Conservation (phyloP, 1,139 yeast species). For the Pichia sp. region DNA sequence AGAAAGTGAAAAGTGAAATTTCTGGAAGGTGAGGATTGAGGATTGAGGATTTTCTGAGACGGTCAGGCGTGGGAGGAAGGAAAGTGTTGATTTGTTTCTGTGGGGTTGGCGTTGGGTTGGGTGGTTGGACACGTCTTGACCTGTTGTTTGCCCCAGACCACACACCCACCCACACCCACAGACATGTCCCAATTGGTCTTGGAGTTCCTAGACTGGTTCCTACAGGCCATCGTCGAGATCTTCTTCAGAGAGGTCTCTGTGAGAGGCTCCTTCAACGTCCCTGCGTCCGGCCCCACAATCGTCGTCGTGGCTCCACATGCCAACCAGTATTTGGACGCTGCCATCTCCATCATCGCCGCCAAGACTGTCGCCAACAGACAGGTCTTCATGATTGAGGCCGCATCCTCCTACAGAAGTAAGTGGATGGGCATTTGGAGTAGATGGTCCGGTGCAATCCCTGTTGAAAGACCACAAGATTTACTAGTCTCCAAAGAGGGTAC, state of each 20-base stretch:
- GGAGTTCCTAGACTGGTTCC: slow-evolving; percentile 37
- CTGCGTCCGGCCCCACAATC: slow-evolving; percentile 64
- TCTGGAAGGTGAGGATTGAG: not conserved
- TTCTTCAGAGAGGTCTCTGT: slow-evolving; percentile 72
- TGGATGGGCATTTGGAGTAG: slow-evolving; percentile 58
- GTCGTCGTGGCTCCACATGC: slow-evolving; percentile 84
- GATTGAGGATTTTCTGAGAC: too few relatives aligned
- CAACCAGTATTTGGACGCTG: slow-evolving; percentile 75
- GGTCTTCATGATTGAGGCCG: slow-evolving; percentile 60
- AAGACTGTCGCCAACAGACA: slow-evolving; percentile 40
- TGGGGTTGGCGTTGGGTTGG: too few relatives aligned
- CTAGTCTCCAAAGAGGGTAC: slow-evolving; percentile 47
- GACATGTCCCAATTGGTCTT: slow-evolving; percentile 10
- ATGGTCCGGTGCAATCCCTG: slow-evolving; percentile 66
- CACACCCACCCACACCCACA: not conserved
- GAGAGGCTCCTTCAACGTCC: slow-evolving; percentile 66
- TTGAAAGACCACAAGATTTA: slow-evolving; percentile 71
- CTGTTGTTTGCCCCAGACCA: not conserved
- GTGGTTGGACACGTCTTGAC: too few relatives aligned
- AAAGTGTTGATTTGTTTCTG: too few relatives aligned
- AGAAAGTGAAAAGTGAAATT: not conserved
- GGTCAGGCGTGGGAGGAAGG: too few relatives aligned
- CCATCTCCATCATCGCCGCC: slow-evolving; percentile 57
- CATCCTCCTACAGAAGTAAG: slow-evolving; percentile 50
- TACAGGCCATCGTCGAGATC: slow-evolving; percentile 35